These are phyloP conservation scores for Blastobotrys attinorum DNA, from an alignment of 805 yeast species.

Conservation along the genomic window DNA sequence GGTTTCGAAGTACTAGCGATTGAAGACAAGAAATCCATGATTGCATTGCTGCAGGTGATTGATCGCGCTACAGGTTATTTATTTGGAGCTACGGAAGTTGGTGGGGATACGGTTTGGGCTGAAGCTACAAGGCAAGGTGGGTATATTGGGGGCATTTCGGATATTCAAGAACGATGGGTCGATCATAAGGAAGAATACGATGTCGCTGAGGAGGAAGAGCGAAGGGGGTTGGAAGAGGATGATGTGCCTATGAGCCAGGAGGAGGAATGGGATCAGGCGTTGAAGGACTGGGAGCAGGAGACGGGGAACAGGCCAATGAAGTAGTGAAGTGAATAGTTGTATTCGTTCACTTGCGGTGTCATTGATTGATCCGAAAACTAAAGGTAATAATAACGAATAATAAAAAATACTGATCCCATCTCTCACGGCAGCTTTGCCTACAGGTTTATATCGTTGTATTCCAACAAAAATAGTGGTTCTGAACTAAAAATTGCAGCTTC, in stretches of 20 bases:
- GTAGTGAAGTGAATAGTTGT: neutral
- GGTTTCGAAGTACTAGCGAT: slow-evolving; percentile 83
- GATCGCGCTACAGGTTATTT: slow-evolving; percentile 93
- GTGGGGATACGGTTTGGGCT: slow-evolving; percentile 98
- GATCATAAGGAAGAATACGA: slow-evolving; percentile 78
- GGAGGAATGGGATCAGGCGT: slow-evolving; percentile 63
- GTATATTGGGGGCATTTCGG: slow-evolving; percentile 41
- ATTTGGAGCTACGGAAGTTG: slow-evolving; percentile 87
- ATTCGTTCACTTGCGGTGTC: too few species aligned
- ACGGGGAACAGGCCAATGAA: slow-evolving; percentile 1
- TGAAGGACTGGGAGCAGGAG: slow-evolving; percentile 48
- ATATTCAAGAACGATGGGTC: slow-evolving; percentile 93
- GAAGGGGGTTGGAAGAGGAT: slow-evolving; percentile 33
- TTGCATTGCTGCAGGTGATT: slow-evolving; percentile 60
- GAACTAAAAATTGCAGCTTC: too few species aligned
- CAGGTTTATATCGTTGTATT: too few species aligned
- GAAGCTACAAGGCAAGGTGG: slow-evolving; percentile 80
- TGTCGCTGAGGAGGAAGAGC: slow-evolving; percentile 40
- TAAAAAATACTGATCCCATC: too few species aligned
- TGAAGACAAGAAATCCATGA: slow-evolving; percentile 91
- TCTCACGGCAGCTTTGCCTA: too few species aligned
- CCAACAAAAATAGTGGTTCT: too few species aligned
- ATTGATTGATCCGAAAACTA: too few species aligned
- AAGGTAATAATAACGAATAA: too few species aligned
- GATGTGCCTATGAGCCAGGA: slow-evolving; percentile 31